Percentiles rank a stretch among this genome's conserved stretches.
Conservation (phyloP, 1,139 yeast genomes). For the Blastobotrys aristatus region DNA sequence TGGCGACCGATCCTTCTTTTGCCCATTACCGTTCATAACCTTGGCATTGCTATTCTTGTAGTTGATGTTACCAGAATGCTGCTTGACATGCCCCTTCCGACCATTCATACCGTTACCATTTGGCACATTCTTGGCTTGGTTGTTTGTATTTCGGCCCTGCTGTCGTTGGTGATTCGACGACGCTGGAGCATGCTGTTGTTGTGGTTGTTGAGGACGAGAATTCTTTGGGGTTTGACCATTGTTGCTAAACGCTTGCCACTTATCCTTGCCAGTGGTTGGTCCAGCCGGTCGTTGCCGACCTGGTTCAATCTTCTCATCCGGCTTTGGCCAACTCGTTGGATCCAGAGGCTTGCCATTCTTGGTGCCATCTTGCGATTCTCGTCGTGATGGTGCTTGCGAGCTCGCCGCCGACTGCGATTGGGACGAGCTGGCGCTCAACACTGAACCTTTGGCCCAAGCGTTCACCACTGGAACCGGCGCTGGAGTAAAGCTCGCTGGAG, state of each 20-base stretch:
- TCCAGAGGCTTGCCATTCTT: conserved; percentile 30
- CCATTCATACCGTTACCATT: conserved; percentile 5
- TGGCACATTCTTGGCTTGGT: no score
- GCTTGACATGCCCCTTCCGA: conserved; percentile 10
- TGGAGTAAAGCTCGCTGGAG: conserved; percentile 35
- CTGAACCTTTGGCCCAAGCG: conserved; percentile 35
- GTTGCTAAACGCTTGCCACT: conserved; percentile 13
- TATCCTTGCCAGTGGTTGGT: conserved; percentile 5
- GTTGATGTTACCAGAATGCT: neutral
- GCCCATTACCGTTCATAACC: conserved; percentile 1
- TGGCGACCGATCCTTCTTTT: neutral
- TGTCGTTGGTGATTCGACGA: neutral
- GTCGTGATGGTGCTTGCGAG: conserved; percentile 22
- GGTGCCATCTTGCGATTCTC: conserved; percentile 15
- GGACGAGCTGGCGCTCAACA: conserved; percentile 13
- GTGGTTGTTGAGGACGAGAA: conserved; percentile 15
- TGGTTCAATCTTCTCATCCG: conserved; percentile 34
- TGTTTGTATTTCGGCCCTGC: neutral
- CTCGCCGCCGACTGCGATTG: conserved; percentile 23
- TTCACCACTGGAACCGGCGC: conserved; percentile 42
- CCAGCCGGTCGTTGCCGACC: conserved; percentile 11
- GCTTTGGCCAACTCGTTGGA: conserved; percentile 57
- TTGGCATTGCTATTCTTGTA: conserved; percentile 1
- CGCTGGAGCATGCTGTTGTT: conserved; percentile 9
- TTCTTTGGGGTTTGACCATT: no score